A percentile compares a stretch with the other conserved stretches of the same genome.
These are phyloP conservation scores for Casaregolazyma suthepensis DNA, from an alignment of 1,139 yeast genomes.

Conservation along the genomic window DNA sequence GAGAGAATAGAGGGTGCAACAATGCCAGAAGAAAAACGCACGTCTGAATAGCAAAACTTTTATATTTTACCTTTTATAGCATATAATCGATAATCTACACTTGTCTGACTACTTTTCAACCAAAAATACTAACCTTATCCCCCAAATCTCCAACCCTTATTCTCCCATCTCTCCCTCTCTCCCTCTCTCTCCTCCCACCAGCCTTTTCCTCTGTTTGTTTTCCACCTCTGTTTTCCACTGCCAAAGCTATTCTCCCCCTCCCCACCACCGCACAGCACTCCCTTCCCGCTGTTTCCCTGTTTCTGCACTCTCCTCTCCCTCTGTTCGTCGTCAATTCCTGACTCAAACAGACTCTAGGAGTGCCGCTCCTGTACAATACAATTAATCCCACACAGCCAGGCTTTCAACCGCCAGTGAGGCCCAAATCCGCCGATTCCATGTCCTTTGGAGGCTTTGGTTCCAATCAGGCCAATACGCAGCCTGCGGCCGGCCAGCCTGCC, in stretches of 20 bases:
- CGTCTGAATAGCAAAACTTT: too few species aligned
- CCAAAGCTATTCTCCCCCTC: neutral
- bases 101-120: too few species aligned
- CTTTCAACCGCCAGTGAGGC: neutral
- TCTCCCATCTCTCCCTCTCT: neutral
- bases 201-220: neutral
- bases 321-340: neutral
- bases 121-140: too few species aligned
- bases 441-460: slow-evolving; percentile 12
- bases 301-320: neutral
- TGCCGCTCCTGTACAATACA: neutral
- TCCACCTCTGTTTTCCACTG: neutral
- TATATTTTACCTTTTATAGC: too few species aligned
- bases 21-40: too few species aligned
- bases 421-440: neutral
- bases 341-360: neutral
- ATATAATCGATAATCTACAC: too few species aligned
- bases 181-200: neutral
- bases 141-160: too few species aligned
- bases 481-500: slow-evolving; percentile 1
- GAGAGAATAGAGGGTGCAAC: too few species aligned
- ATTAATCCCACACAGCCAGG: neutral
- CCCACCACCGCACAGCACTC: neutral
- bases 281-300: neutral
- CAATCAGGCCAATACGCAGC: slow-evolving; percentile 2